Evolutionary conservation across 1,284 basidiomycete species (phyloP).

Genomic region (Sanguinoderma infundibulare): DNA sequence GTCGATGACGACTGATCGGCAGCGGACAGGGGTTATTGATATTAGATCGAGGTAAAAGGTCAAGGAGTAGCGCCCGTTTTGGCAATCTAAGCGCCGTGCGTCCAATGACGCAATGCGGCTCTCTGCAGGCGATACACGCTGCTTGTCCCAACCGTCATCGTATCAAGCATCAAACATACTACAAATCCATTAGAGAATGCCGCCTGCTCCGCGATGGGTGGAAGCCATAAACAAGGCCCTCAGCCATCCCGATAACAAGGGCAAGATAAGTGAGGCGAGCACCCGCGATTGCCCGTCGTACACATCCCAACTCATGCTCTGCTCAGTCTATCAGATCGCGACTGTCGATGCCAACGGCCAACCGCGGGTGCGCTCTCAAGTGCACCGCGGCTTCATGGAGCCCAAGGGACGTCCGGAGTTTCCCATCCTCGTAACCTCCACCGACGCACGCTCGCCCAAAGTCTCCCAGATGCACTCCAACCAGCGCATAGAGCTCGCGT

Average conservation of each 20-base stretch:
- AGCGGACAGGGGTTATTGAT: too few relatives aligned
- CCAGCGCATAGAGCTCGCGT: conserved; percentile 54
- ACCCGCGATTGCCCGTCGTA: neutral
- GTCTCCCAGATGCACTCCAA: conserved; percentile 50
- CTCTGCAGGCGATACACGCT: too few relatives aligned
- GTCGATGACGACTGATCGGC: too few relatives aligned
- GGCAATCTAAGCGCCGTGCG: neutral
- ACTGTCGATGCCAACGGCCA: conserved; percentile 49
- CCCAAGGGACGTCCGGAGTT: conserved; percentile 47
- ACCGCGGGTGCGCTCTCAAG: conserved; percentile 63
- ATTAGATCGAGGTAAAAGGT: too few relatives aligned
- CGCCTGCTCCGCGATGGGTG: conserved; percentile 53
- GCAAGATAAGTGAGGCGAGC: conserved; percentile 27
- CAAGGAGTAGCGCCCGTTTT: too few relatives aligned
- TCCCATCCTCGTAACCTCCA: conserved; percentile 56
- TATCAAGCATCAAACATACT: too few relatives aligned
- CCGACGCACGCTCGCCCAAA: conserved; percentile 62
- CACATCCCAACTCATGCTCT: neutral
- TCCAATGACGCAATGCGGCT: too few relatives aligned
- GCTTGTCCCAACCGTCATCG: too few relatives aligned
- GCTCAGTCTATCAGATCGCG: conserved; percentile 62
- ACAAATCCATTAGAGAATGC: conserved; percentile 3
- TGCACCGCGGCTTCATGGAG: conserved; percentile 60
- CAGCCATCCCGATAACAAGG: conserved; percentile 42
- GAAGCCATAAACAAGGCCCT: conserved; percentile 50